Percentiles rank a stretch among this genome's conserved stretches.
phyloP scores from a whole-genome alignment of 305 asterid genomes.

The Fraxinus angustifolia region DNA sequence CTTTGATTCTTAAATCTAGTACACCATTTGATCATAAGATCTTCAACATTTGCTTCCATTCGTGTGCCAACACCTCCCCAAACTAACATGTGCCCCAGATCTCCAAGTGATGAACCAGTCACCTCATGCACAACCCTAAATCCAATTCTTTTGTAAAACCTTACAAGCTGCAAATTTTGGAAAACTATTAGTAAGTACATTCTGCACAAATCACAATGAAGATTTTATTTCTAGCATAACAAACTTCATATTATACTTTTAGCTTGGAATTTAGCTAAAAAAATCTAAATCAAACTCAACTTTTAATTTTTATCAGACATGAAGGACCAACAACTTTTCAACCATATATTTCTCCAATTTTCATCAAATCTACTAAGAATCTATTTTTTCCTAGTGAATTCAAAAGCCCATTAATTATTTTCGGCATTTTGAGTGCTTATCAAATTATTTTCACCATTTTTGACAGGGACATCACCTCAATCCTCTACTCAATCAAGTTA shows the following conservation, averaged over 20 bases:
- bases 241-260: neutral
- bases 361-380: too few relatives aligned
- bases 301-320: too few relatives aligned
- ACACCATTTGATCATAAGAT: constrained; percentile 82
- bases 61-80: constrained; percentile 98
- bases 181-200: neutral
- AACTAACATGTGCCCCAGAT: constrained; percentile 67
- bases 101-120: constrained; percentile 66
- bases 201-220: neutral
- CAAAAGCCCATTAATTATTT: neutral
- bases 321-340: neutral
- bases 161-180: constrained; percentile 73
- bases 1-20: constrained; percentile 54
- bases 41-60: constrained; percentile 71
- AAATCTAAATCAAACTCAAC: neutral
- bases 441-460: neutral
- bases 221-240: neutral
- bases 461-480: neutral
- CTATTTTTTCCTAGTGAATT: neutral
- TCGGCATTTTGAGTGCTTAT: neutral
- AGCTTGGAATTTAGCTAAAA: neutral
- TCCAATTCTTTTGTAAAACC: constrained; percentile 79
- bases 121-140: constrained; percentile 71
- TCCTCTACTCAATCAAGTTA: neutral
- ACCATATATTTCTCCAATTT: neutral